Evolutionary conservation across 176 grass and related monocot species (phyloP), one percentile per base, ranked within the genome.

Genomic region (Typha latifolia): DNA sequence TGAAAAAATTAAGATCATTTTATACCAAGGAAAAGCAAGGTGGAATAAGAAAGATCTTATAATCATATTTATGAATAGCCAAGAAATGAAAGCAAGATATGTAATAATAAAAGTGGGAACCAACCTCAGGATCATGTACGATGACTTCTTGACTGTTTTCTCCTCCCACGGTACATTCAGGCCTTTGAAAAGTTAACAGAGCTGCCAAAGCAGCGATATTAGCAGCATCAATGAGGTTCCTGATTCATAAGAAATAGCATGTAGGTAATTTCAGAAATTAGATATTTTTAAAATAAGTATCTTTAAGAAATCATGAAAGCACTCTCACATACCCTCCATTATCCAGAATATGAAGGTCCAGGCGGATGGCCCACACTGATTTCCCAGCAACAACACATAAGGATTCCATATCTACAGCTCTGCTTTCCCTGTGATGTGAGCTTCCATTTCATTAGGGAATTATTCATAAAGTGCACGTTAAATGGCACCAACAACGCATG

Each of bases 271-370:
- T 59, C n/a, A 19, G 16, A 19, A 59, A 21, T 19, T 59, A 59
- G 53, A 59, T 59, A 59, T 16, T 19, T 1, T 59, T 59, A 59
- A 4, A 50, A 59, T 5, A 59, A 9, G 53, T 59, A 59, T 21
- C 16, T 22, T 59, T 21, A 59, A 9, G 53, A 59, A 59, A 59
- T 59, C 16, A 21, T 59, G 53, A 19, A 19, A 29, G 2, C 26
- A 61, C 62, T 63, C 59, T n/a, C 14, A 0, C 80, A 48, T 99
- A 93, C 94, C 94, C 94, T 77, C 94, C 94, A 49, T 99, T 99
- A 73, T 99, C 94, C 74, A 99, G 79, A 70, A 99, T 99, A 55
- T 99, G 94, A 81, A 99, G 86, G 49, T 99, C 94, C 0, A 99
- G 89, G 18, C 85, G 89, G 26, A 93, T 69, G 0, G 94, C 81